Evolutionary conservation across 1,284 basidiomycete genomes (phyloP).

Genomic region (Salmacisia buchloeana): DNA sequence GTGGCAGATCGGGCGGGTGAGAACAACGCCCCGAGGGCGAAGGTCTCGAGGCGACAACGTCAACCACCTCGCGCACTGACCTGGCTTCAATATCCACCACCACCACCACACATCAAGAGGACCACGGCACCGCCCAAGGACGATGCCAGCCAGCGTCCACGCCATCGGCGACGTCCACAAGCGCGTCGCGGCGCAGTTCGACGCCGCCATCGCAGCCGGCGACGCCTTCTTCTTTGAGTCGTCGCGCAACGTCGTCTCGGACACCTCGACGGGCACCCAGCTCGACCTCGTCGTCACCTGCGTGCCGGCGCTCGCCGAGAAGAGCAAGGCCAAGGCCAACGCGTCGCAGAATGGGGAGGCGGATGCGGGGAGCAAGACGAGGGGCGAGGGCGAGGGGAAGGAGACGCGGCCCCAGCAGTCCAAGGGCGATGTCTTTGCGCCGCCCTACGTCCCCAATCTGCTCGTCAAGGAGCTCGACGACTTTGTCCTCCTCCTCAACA

Average conservation of each 20-base stretch:
- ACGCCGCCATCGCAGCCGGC: slow-evolving; percentile 24
- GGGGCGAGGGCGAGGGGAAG: background rate
- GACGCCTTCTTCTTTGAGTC: slow-evolving; percentile 46
- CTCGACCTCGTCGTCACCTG: slow-evolving; percentile 16
- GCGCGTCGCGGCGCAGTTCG: slow-evolving; percentile 28
- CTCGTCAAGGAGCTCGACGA: slow-evolving; percentile 33
- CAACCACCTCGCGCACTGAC: background rate
- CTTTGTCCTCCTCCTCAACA: slow-evolving; percentile 44
- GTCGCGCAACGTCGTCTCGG: slow-evolving; percentile 17
- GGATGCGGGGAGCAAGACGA: slow-evolving; percentile 2
- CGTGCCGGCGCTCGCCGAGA: slow-evolving; percentile 43
- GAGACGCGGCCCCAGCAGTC: slow-evolving; percentile 23
- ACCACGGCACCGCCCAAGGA: background rate
- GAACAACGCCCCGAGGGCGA: background rate
- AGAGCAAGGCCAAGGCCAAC: slow-evolving; percentile 21
- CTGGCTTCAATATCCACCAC: background rate
- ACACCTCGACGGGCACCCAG: background rate
- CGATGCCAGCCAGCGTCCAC: background rate
- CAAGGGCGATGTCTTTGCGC: slow-evolving; percentile 40
- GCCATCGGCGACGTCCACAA: slow-evolving; percentile 17
- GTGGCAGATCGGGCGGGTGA: background rate
- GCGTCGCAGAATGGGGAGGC: slow-evolving; percentile 6
- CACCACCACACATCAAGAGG: background rate
- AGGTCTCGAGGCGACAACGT: background rate
- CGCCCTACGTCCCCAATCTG: slow-evolving; percentile 47